Evolutionary conservation across 306 rosid species (phyloP).

Genomic region (Neltuma alba): DNA sequence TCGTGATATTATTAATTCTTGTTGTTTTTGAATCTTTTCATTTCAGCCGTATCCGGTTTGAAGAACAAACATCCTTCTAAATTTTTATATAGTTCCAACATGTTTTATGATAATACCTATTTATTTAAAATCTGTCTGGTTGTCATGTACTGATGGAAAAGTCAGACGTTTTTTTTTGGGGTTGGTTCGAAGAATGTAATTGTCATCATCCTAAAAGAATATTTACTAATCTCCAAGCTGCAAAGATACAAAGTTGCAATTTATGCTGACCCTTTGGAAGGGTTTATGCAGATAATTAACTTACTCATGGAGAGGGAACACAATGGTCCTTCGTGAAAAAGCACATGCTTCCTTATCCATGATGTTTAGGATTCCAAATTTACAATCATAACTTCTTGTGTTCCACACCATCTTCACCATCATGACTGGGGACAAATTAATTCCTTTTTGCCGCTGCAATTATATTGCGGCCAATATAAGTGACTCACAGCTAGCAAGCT

Average conservation of each 20-base stretch:
- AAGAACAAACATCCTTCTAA: neutral
- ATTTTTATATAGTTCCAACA: neutral
- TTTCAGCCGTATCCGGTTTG: neutral
- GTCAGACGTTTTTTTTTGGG: neutral
- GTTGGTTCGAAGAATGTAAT: conserved; percentile 1
- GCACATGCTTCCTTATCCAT: conserved; percentile 28
- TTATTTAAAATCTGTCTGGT: neutral
- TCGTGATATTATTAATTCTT: neutral
- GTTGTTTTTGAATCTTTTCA: neutral
- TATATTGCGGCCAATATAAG: conserved; percentile 31
- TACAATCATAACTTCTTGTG: conserved; percentile 47
- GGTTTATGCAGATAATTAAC: neutral
- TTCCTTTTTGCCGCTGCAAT: conserved; percentile 42
- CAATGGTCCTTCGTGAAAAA: conserved; percentile 26
- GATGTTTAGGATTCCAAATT: conserved; percentile 49
- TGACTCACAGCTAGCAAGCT: conserved; percentile 20
- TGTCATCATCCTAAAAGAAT: conserved; percentile 25
- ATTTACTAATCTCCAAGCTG: conserved; percentile 23
- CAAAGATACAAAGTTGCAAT: conserved; percentile 15
- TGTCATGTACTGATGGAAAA: neutral
- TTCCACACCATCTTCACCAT: conserved; percentile 39
- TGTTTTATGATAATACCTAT: neutral
- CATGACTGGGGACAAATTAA: conserved; percentile 56
- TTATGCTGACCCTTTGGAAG: conserved; percentile 14
- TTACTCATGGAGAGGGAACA: conserved; percentile 22